phyloP scores from a whole-genome alignment of 2,329 filamentous ascomycete genomes.

The Epichloe aotearoae region DNA sequence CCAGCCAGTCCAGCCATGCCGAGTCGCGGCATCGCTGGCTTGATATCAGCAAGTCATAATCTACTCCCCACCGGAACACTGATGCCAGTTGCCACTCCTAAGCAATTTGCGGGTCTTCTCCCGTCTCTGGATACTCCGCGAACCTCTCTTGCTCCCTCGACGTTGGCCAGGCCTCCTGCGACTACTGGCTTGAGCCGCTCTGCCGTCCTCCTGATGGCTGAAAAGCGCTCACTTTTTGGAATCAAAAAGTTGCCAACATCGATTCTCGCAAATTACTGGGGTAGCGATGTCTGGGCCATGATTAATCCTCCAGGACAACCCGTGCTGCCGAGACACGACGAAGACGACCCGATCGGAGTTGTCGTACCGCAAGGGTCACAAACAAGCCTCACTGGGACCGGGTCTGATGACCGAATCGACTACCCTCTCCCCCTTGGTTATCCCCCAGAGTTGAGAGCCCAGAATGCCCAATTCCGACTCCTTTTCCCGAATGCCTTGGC shows the following conservation, averaged over 20 bases:
- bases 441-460: conserved; percentile 66
- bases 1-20: conserved; percentile 22
- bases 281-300: conserved; percentile 61
- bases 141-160: conserved; percentile 65
- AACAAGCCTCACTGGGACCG: conserved; percentile 14
- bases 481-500: conserved; percentile 71
- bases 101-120: conserved; percentile 17
- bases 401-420: conserved; percentile 16
- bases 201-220: conserved; percentile 68
- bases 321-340: conserved; percentile 19
- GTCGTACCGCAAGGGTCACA: conserved; percentile 21
- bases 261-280: conserved; percentile 89
- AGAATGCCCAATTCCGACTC: conserved; percentile 86
- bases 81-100: conserved; percentile 16
- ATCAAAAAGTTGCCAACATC: conserved; percentile 67
- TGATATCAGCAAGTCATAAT: conserved; percentile 75
- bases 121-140: conserved; percentile 31
- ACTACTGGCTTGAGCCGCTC: conserved; percentile 77
- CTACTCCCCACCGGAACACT: conserved; percentile 43
- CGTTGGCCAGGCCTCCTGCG: conserved; percentile 69
- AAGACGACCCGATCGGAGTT: conserved; percentile 29
- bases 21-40: conserved; percentile 61
- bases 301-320: conserved; percentile 17
- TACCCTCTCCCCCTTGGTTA: conserved; percentile 65
- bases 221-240: conserved; percentile 55